Percentiles rank a stretch among this genome's conserved stretches.
phyloP scores from a whole-genome alignment of 306 rosid species.

The Spatholobus suberectus region DNA sequence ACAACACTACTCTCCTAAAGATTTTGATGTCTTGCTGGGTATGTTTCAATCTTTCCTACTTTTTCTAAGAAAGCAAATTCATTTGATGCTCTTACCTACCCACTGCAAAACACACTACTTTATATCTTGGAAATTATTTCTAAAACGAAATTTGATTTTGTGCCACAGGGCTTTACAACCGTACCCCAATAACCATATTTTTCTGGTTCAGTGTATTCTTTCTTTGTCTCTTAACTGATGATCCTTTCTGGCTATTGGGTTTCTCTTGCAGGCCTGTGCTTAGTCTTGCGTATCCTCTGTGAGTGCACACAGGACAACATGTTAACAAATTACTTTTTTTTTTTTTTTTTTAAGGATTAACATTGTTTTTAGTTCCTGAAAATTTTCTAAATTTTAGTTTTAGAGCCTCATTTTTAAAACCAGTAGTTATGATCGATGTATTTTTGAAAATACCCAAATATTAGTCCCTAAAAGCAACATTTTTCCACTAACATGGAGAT shows the following conservation, averaged over 20 bases:
- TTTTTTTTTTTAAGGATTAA: neutral
- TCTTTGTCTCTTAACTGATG: neutral
- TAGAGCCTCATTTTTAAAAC: neutral
- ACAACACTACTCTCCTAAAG: no score
- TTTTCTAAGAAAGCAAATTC: no score
- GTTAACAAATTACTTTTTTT: neutral
- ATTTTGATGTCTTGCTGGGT: no score
- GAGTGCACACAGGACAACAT: slow-evolving; percentile 44
- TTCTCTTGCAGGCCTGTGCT: slow-evolving; percentile 86
- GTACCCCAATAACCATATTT: neutral
- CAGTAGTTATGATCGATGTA: neutral
- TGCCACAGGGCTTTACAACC: neutral
- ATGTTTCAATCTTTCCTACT: no score
- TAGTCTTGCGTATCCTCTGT: slow-evolving; percentile 97
- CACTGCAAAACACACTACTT: neutral
- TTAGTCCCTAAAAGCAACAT: neutral
- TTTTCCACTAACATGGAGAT: neutral
- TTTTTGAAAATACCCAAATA: no score
- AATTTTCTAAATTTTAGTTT: neutral
- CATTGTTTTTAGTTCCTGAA: neutral
- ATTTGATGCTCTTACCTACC: neutral
- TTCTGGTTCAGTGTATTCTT: slow-evolving; percentile 20
- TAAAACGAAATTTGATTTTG: neutral
- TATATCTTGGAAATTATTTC: neutral
- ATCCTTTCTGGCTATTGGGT: neutral